Percentiles rank a stretch among this genome's conserved stretches.
Conservation (phyloP, 495 filamentous ascomycete genomes). For the Tuber umbilicatum region DNA sequence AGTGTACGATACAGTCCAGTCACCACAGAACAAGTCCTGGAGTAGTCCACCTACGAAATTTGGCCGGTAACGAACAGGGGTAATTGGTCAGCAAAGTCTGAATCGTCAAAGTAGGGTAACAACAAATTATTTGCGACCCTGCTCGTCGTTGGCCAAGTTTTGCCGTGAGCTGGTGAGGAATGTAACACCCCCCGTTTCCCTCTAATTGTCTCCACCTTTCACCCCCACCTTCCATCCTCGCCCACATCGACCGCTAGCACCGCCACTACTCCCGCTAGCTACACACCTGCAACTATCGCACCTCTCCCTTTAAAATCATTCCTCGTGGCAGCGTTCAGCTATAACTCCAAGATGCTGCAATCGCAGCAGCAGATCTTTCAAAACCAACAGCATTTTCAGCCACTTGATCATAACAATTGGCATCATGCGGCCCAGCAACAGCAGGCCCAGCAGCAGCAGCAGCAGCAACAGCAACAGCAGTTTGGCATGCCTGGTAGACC, state of each 20-base stretch:
- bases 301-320: background rate
- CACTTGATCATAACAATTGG: slow-evolving; percentile 36
- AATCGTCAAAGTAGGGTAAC: no score
- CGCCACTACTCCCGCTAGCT: background rate
- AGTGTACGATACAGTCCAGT: no score
- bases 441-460: slow-evolving; percentile 29
- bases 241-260: background rate
- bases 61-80: no score
- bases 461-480: slow-evolving; percentile 33
- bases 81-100: no score
- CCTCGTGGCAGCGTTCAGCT: slow-evolving; percentile 3
- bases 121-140: no score
- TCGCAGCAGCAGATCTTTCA: slow-evolving; percentile 38
- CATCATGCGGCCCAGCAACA: slow-evolving; percentile 36
- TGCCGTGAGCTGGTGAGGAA: no score
- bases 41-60: no score
- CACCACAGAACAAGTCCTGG: no score
- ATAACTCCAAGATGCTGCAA: slow-evolving; percentile 3
- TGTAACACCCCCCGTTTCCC: background rate
- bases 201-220: background rate
- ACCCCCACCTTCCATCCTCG: background rate
- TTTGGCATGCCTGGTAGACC: slow-evolving; percentile 32
- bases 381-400: slow-evolving; percentile 40
- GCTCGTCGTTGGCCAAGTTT: no score
- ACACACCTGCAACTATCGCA: background rate